Evolutionary conservation across 495 filamentous ascomycete species (phyloP).

Genomic region (Penicillium pancosmium): DNA sequence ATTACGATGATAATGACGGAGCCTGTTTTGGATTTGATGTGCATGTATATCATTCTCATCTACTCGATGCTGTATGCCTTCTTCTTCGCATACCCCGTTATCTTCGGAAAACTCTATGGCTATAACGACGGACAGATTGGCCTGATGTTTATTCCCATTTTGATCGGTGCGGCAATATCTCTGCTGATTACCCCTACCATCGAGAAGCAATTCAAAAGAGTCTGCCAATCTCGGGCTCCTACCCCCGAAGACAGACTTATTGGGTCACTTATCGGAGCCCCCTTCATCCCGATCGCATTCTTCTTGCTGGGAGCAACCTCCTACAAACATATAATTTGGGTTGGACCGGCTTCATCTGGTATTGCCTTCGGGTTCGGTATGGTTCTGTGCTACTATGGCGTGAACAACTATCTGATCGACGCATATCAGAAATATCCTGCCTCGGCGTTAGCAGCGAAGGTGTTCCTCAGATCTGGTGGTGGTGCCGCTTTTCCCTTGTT

Average conservation of each 20-base stretch:
- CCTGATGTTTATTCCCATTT: conserved; percentile 38
- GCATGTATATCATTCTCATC: conserved; percentile 67
- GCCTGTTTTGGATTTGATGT: conserved; percentile 61
- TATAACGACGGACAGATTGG: conserved; percentile 39
- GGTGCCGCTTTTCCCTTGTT: conserved; percentile 52
- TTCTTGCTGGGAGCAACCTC: conserved; percentile 66
- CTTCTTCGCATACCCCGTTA: conserved; percentile 69
- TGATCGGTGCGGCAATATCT: conserved; percentile 59
- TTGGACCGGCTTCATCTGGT: conserved; percentile 60
- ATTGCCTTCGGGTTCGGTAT: conserved; percentile 70
- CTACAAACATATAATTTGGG: conserved; percentile 63
- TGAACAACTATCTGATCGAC: conserved; percentile 74
- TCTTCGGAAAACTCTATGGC: conserved; percentile 60
- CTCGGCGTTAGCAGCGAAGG: conserved; percentile 38
- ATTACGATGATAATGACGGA: conserved; percentile 44
- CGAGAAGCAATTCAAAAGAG: conserved; percentile 37
- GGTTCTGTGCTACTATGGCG: conserved; percentile 66
- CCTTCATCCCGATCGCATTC: conserved; percentile 44
- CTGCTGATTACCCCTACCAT: conserved; percentile 40
- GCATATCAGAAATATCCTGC: conserved; percentile 54
- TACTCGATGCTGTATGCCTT: conserved; percentile 75
- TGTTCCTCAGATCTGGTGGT: conserved; percentile 36
- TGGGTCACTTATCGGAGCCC: conserved; percentile 34
- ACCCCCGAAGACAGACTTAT: conserved; percentile 45
- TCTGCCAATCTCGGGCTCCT: conserved; percentile 21